phyloP scores from a whole-genome alignment of 2,329 filamentous ascomycete species.

The Ampelomyces quisqualis region DNA sequence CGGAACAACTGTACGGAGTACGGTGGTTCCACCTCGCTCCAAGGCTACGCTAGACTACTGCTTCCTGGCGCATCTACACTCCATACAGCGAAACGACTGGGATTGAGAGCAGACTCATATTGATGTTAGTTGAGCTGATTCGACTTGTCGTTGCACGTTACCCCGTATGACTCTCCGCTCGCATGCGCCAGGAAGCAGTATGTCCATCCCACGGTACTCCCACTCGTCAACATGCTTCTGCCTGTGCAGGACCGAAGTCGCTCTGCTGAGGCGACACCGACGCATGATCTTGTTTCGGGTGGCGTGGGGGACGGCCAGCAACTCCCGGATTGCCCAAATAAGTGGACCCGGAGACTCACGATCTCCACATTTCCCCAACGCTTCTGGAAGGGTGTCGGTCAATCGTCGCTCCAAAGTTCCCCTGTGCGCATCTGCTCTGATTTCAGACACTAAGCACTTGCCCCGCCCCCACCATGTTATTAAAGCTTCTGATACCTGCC shows the following conservation, averaged over 20 bases:
- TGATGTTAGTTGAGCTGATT: too few species aligned
- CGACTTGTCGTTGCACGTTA: too few species aligned
- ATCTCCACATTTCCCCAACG: constrained; percentile 32
- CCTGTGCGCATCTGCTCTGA: constrained; percentile 19
- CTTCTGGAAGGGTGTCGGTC: constrained; percentile 23
- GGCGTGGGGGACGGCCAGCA: constrained; percentile 25
- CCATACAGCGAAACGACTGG: too few species aligned
- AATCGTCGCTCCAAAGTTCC: constrained; percentile 17
- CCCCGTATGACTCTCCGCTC: too few species aligned
- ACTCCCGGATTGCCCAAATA: constrained; percentile 28
- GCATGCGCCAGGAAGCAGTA: too few species aligned
- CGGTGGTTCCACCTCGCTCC: too few species aligned
- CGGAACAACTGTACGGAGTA: too few species aligned
- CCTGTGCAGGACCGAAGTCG: constrained; percentile 7
- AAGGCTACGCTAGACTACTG: too few species aligned
- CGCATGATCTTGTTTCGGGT: constrained; percentile 19
- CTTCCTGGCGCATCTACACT: too few species aligned
- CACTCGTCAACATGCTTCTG: too few species aligned
- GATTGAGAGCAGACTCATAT: too few species aligned
- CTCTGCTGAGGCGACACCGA: constrained; percentile 7
- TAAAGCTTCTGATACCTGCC: constrained; percentile 28
- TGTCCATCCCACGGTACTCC: too few species aligned
- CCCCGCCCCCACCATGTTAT: constrained; percentile 37
- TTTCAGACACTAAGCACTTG: constrained; percentile 24
- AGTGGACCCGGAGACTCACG: constrained; percentile 34